Conservation (phyloP, 179 eudicot species). For the Silene vulgaris region DNA sequence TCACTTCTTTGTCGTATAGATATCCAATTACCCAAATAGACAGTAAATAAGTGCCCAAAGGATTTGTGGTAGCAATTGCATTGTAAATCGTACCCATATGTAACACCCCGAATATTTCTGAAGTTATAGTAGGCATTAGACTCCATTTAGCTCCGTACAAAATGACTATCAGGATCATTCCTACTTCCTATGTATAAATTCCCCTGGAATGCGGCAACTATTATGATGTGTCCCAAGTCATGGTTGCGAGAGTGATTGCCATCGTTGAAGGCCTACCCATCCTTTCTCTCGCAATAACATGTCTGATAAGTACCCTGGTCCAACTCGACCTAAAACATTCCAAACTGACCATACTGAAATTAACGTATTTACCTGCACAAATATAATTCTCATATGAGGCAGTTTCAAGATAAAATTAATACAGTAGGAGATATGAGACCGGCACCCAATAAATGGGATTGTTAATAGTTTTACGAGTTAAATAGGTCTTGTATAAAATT, state of each 20-base stretch:
- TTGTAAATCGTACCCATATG: slow-evolving; percentile 89
- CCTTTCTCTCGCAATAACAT: slow-evolving; percentile 48
- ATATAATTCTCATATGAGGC: too few relatives aligned
- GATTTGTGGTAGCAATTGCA: slow-evolving; percentile 66
- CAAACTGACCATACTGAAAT: slow-evolving; percentile 82
- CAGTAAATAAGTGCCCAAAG: slow-evolving; percentile 59
- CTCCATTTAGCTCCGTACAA: slow-evolving; percentile 88
- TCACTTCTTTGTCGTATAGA: slow-evolving; percentile 54
- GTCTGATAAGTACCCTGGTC: slow-evolving; percentile 79
- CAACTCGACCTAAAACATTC: slow-evolving; percentile 89
- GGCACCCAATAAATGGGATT: too few relatives aligned
- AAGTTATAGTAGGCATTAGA: slow-evolving; percentile 75
- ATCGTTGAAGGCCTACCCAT: slow-evolving; percentile 55
- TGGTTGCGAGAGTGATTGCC: slow-evolving; percentile 50
- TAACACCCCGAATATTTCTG: slow-evolving; percentile 62
- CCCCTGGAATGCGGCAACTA: slow-evolving; percentile 58
- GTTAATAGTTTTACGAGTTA: too few relatives aligned
- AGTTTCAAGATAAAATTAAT: too few relatives aligned
- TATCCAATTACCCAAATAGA: slow-evolving; percentile 69
- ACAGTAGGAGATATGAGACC: too few relatives aligned
- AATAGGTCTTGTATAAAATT: too few relatives aligned
- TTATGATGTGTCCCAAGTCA: slow-evolving; percentile 52
- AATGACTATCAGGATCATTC: slow-evolving; percentile 61
- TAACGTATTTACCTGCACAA: slow-evolving; percentile 33
- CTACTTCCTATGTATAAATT: slow-evolving; percentile 53